Conservation (phyloP, 257 asterid species). For the Primulina huaijiensis region DNA sequence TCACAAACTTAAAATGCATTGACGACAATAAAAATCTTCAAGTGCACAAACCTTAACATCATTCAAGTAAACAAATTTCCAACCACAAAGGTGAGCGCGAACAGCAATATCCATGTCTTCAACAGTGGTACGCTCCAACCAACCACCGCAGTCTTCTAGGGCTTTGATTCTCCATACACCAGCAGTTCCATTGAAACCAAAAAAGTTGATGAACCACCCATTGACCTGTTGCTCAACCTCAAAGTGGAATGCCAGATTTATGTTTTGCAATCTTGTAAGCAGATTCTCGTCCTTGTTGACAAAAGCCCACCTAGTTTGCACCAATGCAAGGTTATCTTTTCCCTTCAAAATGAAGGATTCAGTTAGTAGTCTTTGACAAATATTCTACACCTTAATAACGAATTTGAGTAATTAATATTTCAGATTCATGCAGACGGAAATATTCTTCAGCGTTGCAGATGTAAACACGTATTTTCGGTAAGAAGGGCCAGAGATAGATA, state of each 20-base stretch:
- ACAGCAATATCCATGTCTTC: constrained; percentile 55
- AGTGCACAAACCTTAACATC: constrained; percentile 69
- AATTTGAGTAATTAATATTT: neutral
- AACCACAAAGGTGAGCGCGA: constrained; percentile 59
- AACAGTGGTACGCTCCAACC: constrained; percentile 64
- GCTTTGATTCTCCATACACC: constrained; percentile 96
- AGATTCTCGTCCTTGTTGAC: constrained; percentile 89
- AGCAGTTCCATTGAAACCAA: constrained; percentile 91
- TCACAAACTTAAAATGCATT: constrained; percentile 4
- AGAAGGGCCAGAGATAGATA: neutral
- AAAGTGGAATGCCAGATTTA: constrained; percentile 81
- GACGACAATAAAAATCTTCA: constrained; percentile 15
- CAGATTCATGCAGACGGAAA: neutral
- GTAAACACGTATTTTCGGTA: neutral
- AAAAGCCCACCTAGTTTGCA: constrained; percentile 88
- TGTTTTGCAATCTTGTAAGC: constrained; percentile 82
- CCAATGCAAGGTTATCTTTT: constrained; percentile 76
- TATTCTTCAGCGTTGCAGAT: neutral
- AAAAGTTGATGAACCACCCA: constrained; percentile 86
- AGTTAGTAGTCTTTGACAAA: constrained; percentile 21
- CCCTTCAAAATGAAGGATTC: constrained; percentile 53
- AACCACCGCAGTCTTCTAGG: constrained; percentile 88
- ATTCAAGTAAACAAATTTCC: constrained; percentile 80
- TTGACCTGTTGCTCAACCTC: constrained; percentile 98
- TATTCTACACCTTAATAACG: neutral